Conservation (phyloP, 2,329 filamentous ascomycete species). For the Davidsoniella neocaledoniae region DNA sequence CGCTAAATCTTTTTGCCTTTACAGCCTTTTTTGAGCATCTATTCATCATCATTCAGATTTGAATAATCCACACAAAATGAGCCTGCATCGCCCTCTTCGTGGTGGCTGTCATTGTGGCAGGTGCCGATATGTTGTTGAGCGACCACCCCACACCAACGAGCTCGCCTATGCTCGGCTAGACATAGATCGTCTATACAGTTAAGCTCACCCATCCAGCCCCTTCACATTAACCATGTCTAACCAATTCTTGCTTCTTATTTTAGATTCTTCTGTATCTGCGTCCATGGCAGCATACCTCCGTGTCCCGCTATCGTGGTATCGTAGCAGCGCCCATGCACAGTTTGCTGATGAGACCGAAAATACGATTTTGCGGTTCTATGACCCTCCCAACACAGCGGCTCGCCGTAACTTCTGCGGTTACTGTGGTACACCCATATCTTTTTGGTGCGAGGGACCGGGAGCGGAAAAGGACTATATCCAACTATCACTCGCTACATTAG, state of each 20-base stretch:
- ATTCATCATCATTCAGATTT: too few relatives aligned
- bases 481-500: constrained; percentile 62
- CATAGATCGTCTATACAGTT: constrained; percentile 51
- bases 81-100: constrained; percentile 19
- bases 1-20: too few relatives aligned
- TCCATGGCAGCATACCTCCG: constrained; percentile 69
- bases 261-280: constrained; percentile 49
- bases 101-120: constrained; percentile 76
- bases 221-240: background rate
- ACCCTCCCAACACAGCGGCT: constrained; percentile 37
- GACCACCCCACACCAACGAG: constrained; percentile 41
- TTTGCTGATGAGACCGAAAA: constrained; percentile 60
- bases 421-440: constrained; percentile 72
- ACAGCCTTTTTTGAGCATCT: too few relatives aligned
- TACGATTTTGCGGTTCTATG: constrained; percentile 51
- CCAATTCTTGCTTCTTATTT: background rate
- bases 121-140: constrained; percentile 60
- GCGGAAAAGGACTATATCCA: constrained; percentile 64
- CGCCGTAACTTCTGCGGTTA: constrained; percentile 79
- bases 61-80: too few relatives aligned
- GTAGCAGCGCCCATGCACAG: constrained; percentile 55
- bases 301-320: constrained; percentile 67
- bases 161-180: constrained; percentile 59
- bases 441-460: constrained; percentile 60
- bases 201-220: background rate